Base-by-base conservation (phyloP, 306 rosid genomes). In the Acmispon strigosus region DNA sequence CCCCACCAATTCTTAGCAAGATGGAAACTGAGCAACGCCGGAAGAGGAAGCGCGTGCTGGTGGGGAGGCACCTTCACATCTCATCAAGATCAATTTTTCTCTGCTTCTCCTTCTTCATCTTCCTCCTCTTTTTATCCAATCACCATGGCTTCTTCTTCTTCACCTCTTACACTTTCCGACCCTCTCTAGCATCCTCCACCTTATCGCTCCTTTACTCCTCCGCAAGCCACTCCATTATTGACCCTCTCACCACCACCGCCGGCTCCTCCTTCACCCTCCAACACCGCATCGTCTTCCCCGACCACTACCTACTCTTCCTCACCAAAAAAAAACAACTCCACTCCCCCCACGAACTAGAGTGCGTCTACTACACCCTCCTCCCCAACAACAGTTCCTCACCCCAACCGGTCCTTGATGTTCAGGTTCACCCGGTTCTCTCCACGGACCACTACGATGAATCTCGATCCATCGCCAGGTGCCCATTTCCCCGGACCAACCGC, bases 11-110 rank as follows among this genome's bases (percentile, higher is more conserved):
- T n/a, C n/a, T n/a, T n/a, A n/a, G 6, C 13, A 48, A 29, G 14
- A 90, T 91, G 99, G 99, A 94, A 7, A 43, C 85, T 34, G 96
- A 91, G 54, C 89, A 83, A 42, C 74, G 86, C 17, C 76, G 95
- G 36, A 93, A 83, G 76, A 81, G 92, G 65, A 91, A 89, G 85
- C 87, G 90, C 2, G 16, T 41, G 4, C 8, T 72, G 10, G 67
- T 15, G 41, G 80, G 65, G 10, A 81, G 80, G 17, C 74, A 76
- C 27, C 43, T 57, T 22, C 74, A 58, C 8, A 13, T 57, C 2
- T 62, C 80, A 1, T 36, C 73, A 27, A 87, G 92, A 78, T 75
- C 96, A 41, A 55, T 95, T 48, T 22, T 95, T 32, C 77, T 91
- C 14, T 91, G 91, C 77, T 51, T 86, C 37, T 78, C 68, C 18